phyloP scores from a whole-genome alignment of 2,329 filamentous ascomycete genomes.

The Blumeriella jaapii region DNA sequence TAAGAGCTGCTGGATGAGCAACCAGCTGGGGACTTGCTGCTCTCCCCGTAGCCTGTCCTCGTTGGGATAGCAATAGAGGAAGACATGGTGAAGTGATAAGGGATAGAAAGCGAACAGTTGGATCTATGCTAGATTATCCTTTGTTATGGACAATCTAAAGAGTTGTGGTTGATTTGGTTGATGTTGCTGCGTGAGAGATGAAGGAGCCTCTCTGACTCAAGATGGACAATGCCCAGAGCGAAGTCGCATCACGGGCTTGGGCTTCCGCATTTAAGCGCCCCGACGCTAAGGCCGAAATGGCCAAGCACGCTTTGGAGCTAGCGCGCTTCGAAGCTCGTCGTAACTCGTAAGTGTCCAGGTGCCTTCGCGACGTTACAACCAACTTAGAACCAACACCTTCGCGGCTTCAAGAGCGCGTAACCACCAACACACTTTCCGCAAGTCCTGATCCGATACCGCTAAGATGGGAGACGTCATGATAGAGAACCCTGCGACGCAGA shows the following conservation, averaged over 20 bases:
- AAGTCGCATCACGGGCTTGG: not conserved
- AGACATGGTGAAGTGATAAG: constrained; percentile 34
- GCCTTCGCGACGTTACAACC: too few species aligned
- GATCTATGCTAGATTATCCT: not conserved
- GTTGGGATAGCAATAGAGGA: constrained; percentile 59
- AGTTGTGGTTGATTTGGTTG: constrained; percentile 6
- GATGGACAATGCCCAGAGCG: constrained; percentile 1
- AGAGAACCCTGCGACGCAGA: constrained; percentile 65
- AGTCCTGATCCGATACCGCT: constrained; percentile 4
- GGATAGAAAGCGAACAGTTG: constrained; percentile 5
- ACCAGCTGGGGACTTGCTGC: constrained; percentile 34
- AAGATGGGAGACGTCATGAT: constrained; percentile 79
- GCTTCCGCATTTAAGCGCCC: not conserved
- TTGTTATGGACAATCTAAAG: constrained; percentile 3
- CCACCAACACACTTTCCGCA: not conserved
- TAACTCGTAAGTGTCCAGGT: too few species aligned
- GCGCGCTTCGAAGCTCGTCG: too few species aligned
- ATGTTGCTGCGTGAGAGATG: not conserved
- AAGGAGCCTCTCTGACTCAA: constrained; percentile 1
- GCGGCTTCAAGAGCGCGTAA: constrained; percentile 1
- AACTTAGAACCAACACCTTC: constrained; percentile 1
- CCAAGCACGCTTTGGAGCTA: too few species aligned
- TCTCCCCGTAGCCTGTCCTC: constrained; percentile 30
- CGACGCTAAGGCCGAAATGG: too few species aligned
- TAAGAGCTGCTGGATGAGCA: constrained; percentile 36